A percentile compares a stretch with the other conserved stretches of the same genome.
These are phyloP conservation scores for Lasiosphaeria ovina DNA, from an alignment of 495 filamentous ascomycete genomes.

Conservation along the genomic window DNA sequence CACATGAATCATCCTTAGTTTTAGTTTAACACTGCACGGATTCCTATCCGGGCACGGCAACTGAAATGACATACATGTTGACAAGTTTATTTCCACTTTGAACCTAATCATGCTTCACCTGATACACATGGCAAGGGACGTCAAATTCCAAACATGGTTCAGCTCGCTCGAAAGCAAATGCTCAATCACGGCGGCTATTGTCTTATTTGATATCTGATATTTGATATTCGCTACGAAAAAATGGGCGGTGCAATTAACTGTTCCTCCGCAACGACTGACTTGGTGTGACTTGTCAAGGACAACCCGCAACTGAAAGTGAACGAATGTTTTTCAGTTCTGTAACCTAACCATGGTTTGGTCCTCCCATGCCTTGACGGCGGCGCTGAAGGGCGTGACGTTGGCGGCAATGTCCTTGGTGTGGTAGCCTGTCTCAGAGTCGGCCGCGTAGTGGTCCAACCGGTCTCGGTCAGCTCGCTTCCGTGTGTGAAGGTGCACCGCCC, in stretches of 20 bases:
- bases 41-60: background rate
- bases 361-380: slow-evolving; percentile 39
- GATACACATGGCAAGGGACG: too few relatives aligned
- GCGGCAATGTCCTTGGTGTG: slow-evolving; percentile 31
- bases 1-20: background rate
- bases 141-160: too few relatives aligned
- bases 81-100: too few relatives aligned
- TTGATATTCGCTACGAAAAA: too few relatives aligned
- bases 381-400: slow-evolving; percentile 27
- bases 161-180: too few relatives aligned
- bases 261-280: too few relatives aligned
- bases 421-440: slow-evolving; percentile 26
- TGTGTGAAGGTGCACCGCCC: slow-evolving; percentile 37
- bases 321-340: slow-evolving; percentile 1
- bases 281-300: too few relatives aligned
- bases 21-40: background rate
- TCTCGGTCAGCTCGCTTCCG: slow-evolving; percentile 30
- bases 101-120: too few relatives aligned
- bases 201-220: too few relatives aligned
- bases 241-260: too few relatives aligned
- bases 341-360: slow-evolving; percentile 25
- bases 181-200: too few relatives aligned
- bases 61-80: too few relatives aligned
- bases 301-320: background rate
- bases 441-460: slow-evolving; percentile 27